Conservation (phyloP, 805 yeast genomes). For the Wickerhamomyces mucosus region DNA sequence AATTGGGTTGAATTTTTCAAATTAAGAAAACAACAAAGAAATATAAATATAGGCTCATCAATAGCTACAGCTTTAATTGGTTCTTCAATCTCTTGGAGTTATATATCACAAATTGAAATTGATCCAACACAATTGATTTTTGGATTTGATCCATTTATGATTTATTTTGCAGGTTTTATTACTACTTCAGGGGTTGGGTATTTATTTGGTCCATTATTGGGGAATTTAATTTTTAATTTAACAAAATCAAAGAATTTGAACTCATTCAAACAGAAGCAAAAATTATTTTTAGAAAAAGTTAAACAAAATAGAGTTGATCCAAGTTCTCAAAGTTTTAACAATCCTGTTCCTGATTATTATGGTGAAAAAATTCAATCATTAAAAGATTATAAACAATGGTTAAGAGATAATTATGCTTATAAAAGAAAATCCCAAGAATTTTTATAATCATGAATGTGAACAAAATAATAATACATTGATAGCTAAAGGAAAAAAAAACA, state of each 20-base stretch:
- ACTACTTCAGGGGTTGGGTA: slow-evolving; percentile 72
- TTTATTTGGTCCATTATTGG: slow-evolving; percentile 74
- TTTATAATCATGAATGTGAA: no score
- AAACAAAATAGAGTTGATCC: slow-evolving; percentile 85
- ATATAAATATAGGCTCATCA: slow-evolving; percentile 60
- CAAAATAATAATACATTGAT: no score
- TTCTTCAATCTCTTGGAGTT: slow-evolving; percentile 59
- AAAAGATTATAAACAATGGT: slow-evolving; percentile 87
- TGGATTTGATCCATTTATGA: slow-evolving; percentile 86
- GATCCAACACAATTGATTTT: slow-evolving; percentile 79
- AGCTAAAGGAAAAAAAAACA: no score
- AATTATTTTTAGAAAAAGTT: slow-evolving; percentile 64
- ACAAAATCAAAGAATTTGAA: slow-evolving; percentile 36
- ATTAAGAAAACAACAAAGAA: slow-evolving; percentile 67
- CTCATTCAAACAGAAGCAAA: slow-evolving; percentile 52
- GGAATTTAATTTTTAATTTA: slow-evolving; percentile 57
- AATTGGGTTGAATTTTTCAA: slow-evolving; percentile 77
- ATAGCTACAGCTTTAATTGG: slow-evolving; percentile 58
- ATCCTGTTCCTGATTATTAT: slow-evolving; percentile 97
- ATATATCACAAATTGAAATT: slow-evolving; percentile 70
- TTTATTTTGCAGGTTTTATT: slow-evolving; percentile 64
- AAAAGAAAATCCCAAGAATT: slow-evolving; percentile 74
- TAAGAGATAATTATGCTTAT: slow-evolving; percentile 89
- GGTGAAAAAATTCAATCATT: slow-evolving; percentile 91
- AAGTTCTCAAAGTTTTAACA: slow-evolving; percentile 75